Percentiles rank a stretch among this genome's conserved stretches.
Evolutionary conservation across 2,329 filamentous ascomycete genomes (phyloP).

Genomic region (Incumbomyces delicatus): DNA sequence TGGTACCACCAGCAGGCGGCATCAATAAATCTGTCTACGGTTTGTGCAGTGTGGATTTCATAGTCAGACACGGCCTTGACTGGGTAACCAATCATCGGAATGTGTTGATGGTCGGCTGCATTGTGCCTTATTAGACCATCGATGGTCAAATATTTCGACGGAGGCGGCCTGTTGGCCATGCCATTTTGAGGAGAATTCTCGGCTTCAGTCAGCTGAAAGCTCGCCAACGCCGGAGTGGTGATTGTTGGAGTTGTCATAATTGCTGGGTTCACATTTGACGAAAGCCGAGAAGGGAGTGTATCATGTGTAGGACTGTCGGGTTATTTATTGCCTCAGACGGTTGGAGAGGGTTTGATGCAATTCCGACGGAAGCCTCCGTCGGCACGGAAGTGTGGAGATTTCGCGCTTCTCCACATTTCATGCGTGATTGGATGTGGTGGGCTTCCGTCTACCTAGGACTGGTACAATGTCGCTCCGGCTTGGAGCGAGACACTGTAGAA

Average conservation of each 20-base stretch:
- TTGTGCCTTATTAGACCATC: constrained; percentile 10
- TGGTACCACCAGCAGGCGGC: constrained; percentile 12
- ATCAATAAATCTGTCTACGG: constrained; percentile 10
- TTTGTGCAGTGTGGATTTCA: constrained; percentile 9
- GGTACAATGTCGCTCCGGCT: no score
- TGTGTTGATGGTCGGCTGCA: constrained; percentile 4
- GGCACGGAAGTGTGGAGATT: no score
- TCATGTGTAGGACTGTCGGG: no score
- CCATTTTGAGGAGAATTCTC: constrained; percentile 5
- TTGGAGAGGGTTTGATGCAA: no score
- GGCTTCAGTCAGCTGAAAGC: background rate
- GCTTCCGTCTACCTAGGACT: no score
- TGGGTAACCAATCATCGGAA: constrained; percentile 13
- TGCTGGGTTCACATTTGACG: background rate
- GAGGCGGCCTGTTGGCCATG: constrained; percentile 2
- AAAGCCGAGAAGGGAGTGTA: no score
- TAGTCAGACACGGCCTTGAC: constrained; percentile 9
- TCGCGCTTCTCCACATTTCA: no score
- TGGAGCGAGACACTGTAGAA: no score
- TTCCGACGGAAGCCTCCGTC: no score
- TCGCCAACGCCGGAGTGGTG: background rate
- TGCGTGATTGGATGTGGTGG: no score
- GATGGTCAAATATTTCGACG: constrained; percentile 8
- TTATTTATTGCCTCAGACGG: background rate
- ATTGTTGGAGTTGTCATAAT: background rate